Conservation (phyloP, 805 yeast genomes). For the Blastobotrys robertii region DNA sequence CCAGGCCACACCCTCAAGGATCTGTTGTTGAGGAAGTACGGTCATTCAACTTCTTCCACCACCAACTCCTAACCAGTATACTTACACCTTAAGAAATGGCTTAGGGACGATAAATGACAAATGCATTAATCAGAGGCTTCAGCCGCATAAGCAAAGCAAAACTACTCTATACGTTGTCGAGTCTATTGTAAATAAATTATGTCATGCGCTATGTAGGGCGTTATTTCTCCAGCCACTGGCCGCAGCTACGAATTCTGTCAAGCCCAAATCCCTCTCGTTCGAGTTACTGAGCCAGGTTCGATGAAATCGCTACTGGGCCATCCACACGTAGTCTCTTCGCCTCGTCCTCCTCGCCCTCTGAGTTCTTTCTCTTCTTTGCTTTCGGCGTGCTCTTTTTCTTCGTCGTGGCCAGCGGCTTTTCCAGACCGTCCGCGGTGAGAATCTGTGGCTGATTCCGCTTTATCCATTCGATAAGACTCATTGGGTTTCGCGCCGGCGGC, state of each 20-base stretch:
- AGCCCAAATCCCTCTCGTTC: too few relatives aligned
- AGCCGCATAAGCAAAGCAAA: too few relatives aligned
- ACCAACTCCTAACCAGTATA: not conserved
- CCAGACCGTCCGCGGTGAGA: constrained; percentile 3
- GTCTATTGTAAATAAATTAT: not conserved
- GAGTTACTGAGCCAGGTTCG: too few relatives aligned
- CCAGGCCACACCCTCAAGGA: constrained; percentile 5
- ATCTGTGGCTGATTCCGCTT: constrained; percentile 13
- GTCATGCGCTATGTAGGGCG: not conserved
- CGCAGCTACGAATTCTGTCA: too few relatives aligned
- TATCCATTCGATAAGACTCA: constrained; percentile 14
- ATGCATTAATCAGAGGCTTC: too few relatives aligned
- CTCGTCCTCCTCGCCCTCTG: constrained; percentile 1
- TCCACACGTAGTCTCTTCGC: not conserved
- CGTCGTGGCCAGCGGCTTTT: not conserved
- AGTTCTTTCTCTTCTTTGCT: constrained; percentile 1
- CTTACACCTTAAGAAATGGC: not conserved
- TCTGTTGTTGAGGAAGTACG: not conserved
- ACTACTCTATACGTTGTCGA: not conserved
- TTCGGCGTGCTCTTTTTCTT: not conserved
- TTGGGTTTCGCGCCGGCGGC: constrained; percentile 10
- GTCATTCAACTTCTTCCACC: not conserved
- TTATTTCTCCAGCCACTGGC: too few relatives aligned
- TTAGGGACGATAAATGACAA: too few relatives aligned
- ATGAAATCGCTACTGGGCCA: not conserved